phyloP scores from a whole-genome alignment of 805 yeast species.

The Teunomyces lycoperdinae region DNA sequence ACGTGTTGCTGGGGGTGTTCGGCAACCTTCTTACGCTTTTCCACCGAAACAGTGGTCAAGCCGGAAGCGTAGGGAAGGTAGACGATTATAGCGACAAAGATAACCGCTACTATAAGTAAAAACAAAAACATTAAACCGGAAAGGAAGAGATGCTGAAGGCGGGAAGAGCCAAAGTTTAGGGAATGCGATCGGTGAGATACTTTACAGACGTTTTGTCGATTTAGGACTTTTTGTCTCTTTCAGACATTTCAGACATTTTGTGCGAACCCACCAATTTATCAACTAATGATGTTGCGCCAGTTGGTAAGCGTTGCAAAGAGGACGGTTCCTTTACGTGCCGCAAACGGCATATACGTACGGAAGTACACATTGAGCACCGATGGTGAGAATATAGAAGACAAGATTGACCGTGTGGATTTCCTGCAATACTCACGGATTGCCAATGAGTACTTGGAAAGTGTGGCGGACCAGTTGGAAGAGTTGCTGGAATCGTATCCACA shows the following conservation, averaged over 20 bases:
- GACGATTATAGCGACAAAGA: slow-evolving; percentile 39
- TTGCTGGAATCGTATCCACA: slow-evolving; percentile 61
- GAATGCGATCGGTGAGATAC: background rate
- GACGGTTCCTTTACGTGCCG: background rate
- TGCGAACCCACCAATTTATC: too few relatives aligned
- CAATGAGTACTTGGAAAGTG: slow-evolving; percentile 63
- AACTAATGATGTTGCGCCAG: too few relatives aligned
- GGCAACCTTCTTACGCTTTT: slow-evolving; percentile 10
- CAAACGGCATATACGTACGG: background rate
- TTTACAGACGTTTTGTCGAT: background rate
- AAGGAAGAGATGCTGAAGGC: background rate
- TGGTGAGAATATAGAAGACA: slow-evolving; percentile 52
- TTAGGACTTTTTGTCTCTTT: background rate
- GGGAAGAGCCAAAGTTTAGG: too few relatives aligned
- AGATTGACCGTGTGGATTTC: slow-evolving; percentile 46
- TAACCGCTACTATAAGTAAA: slow-evolving; percentile 38
- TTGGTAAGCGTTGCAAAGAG: too few relatives aligned
- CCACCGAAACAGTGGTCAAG: slow-evolving; percentile 41
- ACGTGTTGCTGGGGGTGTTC: background rate
- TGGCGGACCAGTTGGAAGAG: slow-evolving; percentile 65
- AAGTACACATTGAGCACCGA: slow-evolving; percentile 38
- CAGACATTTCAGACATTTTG: background rate
- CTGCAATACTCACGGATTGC: slow-evolving; percentile 63
- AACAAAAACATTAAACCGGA: slow-evolving; percentile 30
- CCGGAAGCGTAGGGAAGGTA: slow-evolving; percentile 52